Conservation (phyloP, 2,329 filamentous ascomycete species). For the Xylaria sp. region DNA sequence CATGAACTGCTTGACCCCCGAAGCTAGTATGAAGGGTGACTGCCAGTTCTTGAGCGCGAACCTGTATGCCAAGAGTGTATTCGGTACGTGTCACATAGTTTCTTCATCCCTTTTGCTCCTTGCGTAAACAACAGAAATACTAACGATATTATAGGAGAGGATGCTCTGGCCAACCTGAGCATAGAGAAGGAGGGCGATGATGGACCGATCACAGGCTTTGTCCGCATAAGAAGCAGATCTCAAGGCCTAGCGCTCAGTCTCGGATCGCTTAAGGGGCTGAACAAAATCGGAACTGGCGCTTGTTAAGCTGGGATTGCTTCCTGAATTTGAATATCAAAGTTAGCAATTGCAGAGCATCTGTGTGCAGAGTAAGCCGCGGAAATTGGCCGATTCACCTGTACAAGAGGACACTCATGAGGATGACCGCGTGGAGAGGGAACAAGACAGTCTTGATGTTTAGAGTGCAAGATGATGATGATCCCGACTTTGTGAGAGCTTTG, state of each 20-base stretch:
- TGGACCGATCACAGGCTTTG: conserved; percentile 92
- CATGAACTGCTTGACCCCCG: conserved; percentile 96
- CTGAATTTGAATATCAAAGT: conserved; percentile 5
- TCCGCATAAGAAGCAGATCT: conserved; percentile 93
- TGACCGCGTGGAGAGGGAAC: conserved; percentile 4
- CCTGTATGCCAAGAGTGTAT: conserved; percentile 91
- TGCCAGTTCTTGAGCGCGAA: conserved; percentile 98
- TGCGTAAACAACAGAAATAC: not conserved
- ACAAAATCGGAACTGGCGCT: conserved; percentile 59
- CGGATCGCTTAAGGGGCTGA: conserved; percentile 89
- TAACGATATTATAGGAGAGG: conserved; percentile 68
- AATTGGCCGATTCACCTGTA: conserved; percentile 6
- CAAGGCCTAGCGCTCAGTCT: conserved; percentile 92
- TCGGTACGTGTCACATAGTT: conserved; percentile 63
- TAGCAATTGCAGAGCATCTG: conserved; percentile 3
- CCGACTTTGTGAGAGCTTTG: conserved; percentile 8
- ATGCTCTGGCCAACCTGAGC: conserved; percentile 92
- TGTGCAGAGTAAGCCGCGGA: not conserved
- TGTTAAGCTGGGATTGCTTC: conserved; percentile 10
- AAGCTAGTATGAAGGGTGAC: conserved; percentile 92
- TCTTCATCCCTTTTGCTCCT: not conserved
- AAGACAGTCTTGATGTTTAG: conserved; percentile 6
- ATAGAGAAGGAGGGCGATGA: conserved; percentile 97
- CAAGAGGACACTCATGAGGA: conserved; percentile 1
- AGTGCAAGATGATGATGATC: conserved; percentile 9